Evolutionary conservation across 352 stramenopile genomes (phyloP), one percentile per base, ranked within the genome.

Genomic region (Saprolegnia diclina): DNA sequence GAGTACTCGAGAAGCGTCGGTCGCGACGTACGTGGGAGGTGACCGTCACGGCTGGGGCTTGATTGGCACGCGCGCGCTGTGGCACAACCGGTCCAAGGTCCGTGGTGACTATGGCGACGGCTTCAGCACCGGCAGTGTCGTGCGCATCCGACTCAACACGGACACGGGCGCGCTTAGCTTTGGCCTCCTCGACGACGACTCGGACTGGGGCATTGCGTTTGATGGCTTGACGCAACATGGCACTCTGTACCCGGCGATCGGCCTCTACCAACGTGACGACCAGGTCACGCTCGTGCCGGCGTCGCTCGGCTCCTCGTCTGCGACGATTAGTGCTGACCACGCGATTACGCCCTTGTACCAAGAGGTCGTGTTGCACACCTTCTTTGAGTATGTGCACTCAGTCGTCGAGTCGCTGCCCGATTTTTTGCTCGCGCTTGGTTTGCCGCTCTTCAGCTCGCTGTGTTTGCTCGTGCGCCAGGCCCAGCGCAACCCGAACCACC

Each of bases 31-130:
- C 54, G 84, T 96, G 53, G 88, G 88, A 74, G 88, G 88, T 61
- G 88, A 96, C 75, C 81, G 87, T 44, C 87, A 95, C 71, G 88
- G 88, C 19, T 96, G 87, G 87, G 88, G 88, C 13, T 75, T 96
- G 4, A 96, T 96, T 63, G 88, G 88, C 35, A 96, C 88, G 19
- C 83, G 88, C 56, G 88, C 88, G 1, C 70, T 96, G 24, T 96
- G 88, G 88, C 88, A 96, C 71, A 93, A 92, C 59, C 80, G 88
- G 55, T 92, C 84, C 64, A 96, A 96, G 76, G 85, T 95, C 29
- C 85, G 88, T 21, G 87, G 87, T 2, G 88, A 94, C 66, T 96
- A 96, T 57, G 88, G 88, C 11, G 83, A 94, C 57, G 88, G 87
- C 16, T 96, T 95, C 68, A 94, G 86, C 57, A 95, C 88, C 0